A percentile compares a stretch with the other conserved stretches of the same genome.
phyloP scores from a whole-genome alignment of 306 rosid genomes.

The Dryas octopetala region DNA sequence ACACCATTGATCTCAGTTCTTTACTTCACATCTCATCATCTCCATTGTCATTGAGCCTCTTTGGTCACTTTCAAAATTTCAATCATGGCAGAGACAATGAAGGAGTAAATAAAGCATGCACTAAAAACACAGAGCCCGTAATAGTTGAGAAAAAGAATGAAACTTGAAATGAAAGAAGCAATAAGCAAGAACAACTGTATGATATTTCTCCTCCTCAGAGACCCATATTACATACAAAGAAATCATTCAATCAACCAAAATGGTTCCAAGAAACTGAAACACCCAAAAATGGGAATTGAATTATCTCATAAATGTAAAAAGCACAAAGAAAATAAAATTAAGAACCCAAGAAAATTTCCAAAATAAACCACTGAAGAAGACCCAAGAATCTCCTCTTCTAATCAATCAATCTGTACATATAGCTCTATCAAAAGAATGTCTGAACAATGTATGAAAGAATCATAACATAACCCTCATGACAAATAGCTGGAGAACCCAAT shows the following conservation, averaged over 20 bases:
- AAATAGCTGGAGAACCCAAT: conserved; percentile 53
- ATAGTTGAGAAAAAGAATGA: neutral
- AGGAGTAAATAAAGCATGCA: neutral
- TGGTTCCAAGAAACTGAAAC: conserved; percentile 37
- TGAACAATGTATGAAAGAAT: conserved; percentile 41
- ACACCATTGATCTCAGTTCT: neutral
- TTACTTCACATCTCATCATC: neutral
- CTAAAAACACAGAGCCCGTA: no score
- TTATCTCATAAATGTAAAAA: conserved; percentile 10
- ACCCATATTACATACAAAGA: conserved; percentile 30
- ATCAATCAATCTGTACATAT: conserved; percentile 51
- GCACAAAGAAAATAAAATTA: conserved; percentile 12
- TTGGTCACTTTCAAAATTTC: neutral
- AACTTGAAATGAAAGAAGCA: conserved; percentile 18
- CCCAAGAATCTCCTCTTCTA: no score
- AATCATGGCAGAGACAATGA: neutral
- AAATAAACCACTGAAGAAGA: neutral
- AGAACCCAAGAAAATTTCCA: neutral
- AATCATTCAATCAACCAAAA: conserved; percentile 45
- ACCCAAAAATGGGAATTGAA: conserved; percentile 35
- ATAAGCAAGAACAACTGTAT: conserved; percentile 34
- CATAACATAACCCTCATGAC: conserved; percentile 26
- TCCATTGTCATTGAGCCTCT: neutral
- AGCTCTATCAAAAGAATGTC: conserved; percentile 48
- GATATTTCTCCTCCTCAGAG: neutral